Base-by-base conservation (phyloP, 2,329 filamentous ascomycete genomes). In the Colletotrichum agaves region DNA sequence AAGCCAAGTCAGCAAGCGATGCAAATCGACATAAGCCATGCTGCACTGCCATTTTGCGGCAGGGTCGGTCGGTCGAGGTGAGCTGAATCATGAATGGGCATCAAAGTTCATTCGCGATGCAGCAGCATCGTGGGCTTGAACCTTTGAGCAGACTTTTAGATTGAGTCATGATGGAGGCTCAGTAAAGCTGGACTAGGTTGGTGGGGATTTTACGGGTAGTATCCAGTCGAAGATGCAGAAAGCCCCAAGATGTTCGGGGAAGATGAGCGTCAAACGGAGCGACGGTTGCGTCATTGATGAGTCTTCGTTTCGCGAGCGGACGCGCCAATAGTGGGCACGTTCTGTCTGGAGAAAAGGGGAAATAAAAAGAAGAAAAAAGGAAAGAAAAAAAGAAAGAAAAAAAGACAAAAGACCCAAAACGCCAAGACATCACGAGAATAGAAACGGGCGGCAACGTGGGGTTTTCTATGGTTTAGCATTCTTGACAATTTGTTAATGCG, bases 381-480 rank as follows among this genome's bases (percentile, higher is more conserved):
- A 55, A 41, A 31, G 6, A 19, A 19, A 52, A 59, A 56, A n/a
- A 58, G 49, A 4, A 2, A 27, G 27, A 27, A 27, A 1, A 8
- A 56, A 13, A 49, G 15, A 52, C 35, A 41, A 55, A 41, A 31
- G 6, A 19, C n/a, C n/a, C n/a, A n/a, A 19, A 52, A 59, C 49
- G 41, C 61, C 53, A 64, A 59, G 47, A 64, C 4, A 41, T 31
- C 21, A 64, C 64, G 37, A 64, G 44, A 47, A 67, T 64, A 64
- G 64, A 46, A 64, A 59, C 39, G 13, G 50, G 46, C 53, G 46
- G 64, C 39, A 7, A 23, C 12, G 19, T 4, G 17, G 50, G 52
- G 17, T 53, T 64, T 63, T 67, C 44, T 63, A 35, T 27, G 63
- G 11, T 58, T 53, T 63, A 11, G 52, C 46, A 53, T 58, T 0